These are phyloP conservation scores for Agastache rugosa DNA, from an alignment of 257 asterid genomes.

Conservation along the genomic window DNA sequence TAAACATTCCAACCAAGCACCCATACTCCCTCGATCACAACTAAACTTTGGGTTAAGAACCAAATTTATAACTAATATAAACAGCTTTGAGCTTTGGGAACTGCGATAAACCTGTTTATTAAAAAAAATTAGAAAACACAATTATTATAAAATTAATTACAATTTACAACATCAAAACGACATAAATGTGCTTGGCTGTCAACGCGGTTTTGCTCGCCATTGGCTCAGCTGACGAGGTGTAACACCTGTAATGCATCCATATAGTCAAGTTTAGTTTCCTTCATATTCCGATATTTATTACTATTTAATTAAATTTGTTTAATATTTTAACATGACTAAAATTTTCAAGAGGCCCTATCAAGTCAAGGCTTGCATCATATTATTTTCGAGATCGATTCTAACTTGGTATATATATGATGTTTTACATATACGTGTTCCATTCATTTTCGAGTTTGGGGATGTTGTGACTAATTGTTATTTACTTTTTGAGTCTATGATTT, in stretches of 20 bases:
- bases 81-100: constrained; percentile 42
- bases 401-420: neutral
- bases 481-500: too few relatives aligned
- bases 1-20: constrained; percentile 46
- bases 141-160: constrained; percentile 16
- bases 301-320: neutral
- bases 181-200: constrained; percentile 66
- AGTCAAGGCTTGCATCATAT: too few relatives aligned
- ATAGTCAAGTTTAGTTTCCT: neutral
- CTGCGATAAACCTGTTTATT: constrained; percentile 17
- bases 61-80: constrained; percentile 27
- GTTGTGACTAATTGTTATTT: too few relatives aligned
- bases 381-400: too few relatives aligned
- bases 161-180: constrained; percentile 39
- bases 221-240: constrained; percentile 56
- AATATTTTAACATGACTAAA: neutral
- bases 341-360: too few relatives aligned
- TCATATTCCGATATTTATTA: neutral
- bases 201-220: constrained; percentile 65
- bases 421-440: too few relatives aligned
- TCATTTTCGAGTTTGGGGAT: too few relatives aligned
- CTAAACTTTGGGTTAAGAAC: constrained; percentile 40
- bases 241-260: constrained; percentile 36
- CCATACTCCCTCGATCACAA: constrained; percentile 30
- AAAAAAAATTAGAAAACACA: neutral